A percentile compares a stretch with the other conserved stretches of the same genome.
Evolutionary conservation across 768 basidiomycete genomes (phyloP).

Genomic region (Galerina sulciceps): DNA sequence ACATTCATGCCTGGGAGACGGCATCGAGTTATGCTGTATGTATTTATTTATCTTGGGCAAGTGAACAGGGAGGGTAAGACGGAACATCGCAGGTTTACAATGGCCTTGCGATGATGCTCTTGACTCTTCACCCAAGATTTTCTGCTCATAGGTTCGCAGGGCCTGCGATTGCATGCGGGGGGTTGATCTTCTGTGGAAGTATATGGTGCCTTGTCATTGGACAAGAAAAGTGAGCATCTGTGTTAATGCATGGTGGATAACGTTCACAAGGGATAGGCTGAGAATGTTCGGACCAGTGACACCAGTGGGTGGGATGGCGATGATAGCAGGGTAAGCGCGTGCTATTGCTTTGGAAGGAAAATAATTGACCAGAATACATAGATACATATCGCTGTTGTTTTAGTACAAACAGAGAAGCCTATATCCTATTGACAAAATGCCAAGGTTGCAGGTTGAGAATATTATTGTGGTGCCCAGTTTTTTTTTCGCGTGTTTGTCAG

Average conservation of each 20-base stretch:
- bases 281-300: slow-evolving; percentile 66
- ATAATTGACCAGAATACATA: slow-evolving; percentile 22
- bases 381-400: slow-evolving; percentile 58
- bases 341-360: not conserved
- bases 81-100: slow-evolving; percentile 57
- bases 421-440: too few relatives aligned
- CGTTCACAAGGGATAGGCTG: slow-evolving; percentile 29
- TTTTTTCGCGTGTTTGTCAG: too few relatives aligned
- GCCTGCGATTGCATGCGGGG: slow-evolving; percentile 64
- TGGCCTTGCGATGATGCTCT: slow-evolving; percentile 64
- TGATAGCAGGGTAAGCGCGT: slow-evolving; percentile 68
- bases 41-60: not conserved
- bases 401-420: slow-evolving; percentile 26
- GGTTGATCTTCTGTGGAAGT: slow-evolving; percentile 64
- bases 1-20: slow-evolving; percentile 62
- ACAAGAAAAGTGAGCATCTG: slow-evolving; percentile 44
- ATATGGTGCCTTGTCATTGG: slow-evolving; percentile 60
- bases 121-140: slow-evolving; percentile 69
- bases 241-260: slow-evolving; percentile 9
- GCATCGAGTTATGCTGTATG: slow-evolving; percentile 69
- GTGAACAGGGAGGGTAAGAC: not conserved
- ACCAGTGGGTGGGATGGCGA: slow-evolving; percentile 63
- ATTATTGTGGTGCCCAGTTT: too few relatives aligned
- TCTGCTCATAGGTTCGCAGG: slow-evolving; percentile 65
- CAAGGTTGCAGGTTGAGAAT: too few relatives aligned